phyloP scores from a whole-genome alignment of 2,329 filamentous ascomycete genomes.

The Diaporthe sp. region DNA sequence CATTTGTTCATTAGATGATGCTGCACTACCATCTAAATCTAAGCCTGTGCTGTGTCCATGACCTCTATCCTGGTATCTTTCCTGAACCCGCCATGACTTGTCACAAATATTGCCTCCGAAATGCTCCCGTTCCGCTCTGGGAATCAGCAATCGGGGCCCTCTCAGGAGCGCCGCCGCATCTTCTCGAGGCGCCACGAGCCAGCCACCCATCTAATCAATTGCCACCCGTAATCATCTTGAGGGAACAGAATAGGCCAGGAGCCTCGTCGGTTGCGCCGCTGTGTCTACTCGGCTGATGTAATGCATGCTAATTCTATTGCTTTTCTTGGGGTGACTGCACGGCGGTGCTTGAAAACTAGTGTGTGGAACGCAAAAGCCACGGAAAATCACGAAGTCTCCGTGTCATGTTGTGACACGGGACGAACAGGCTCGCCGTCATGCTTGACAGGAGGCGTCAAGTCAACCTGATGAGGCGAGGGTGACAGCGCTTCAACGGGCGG shows the following conservation, averaged over 20 bases:
- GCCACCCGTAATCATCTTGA: background rate
- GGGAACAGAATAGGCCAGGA: background rate
- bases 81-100: background rate
- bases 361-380: background rate
- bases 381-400: background rate
- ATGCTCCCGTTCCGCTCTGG: background rate
- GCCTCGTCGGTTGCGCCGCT: background rate
- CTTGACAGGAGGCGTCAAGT: slow-evolving; percentile 74
- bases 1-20: background rate
- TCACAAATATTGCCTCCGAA: background rate
- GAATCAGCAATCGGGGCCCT: background rate
- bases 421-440: slow-evolving; percentile 51
- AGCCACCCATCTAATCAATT: background rate
- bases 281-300: background rate
- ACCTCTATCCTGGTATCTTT: slow-evolving; percentile 21
- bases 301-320: background rate
- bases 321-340: background rate
- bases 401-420: slow-evolving; percentile 34
- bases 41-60: slow-evolving; percentile 20
- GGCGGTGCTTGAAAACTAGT: background rate
- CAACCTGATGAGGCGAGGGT: slow-evolving; percentile 69
- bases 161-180: background rate
- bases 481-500: slow-evolving; percentile 71
- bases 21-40: slow-evolving; percentile 23
- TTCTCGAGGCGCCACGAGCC: background rate